phyloP scores from a whole-genome alignment of 495 filamentous ascomycete genomes.

The Penicilliopsis zonata region DNA sequence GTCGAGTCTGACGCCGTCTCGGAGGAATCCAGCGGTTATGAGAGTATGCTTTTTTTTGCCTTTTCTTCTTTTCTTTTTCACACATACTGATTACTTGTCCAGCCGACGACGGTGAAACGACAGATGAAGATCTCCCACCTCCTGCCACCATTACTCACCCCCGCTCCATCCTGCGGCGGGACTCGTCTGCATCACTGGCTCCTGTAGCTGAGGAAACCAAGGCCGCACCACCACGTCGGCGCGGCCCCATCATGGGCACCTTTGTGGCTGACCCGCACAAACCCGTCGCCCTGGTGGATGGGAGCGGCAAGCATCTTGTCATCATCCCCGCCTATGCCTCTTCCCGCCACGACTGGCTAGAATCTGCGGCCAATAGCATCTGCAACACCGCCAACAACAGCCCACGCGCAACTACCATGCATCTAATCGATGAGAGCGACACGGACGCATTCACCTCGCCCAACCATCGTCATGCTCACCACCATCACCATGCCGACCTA shows the following conservation, averaged over 20 bases:
- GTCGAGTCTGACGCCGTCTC: slow-evolving; percentile 42
- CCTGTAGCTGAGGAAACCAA: slow-evolving; percentile 38
- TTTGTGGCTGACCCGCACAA: slow-evolving; percentile 48
- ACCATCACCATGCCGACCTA: too few relatives aligned
- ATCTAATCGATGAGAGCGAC: slow-evolving; percentile 39
- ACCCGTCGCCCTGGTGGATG: slow-evolving; percentile 61
- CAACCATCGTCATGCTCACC: too few relatives aligned
- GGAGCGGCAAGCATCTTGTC: slow-evolving; percentile 57
- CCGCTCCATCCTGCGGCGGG: slow-evolving; percentile 42
- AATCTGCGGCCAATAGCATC: slow-evolving; percentile 35
- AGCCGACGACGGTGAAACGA: slow-evolving; percentile 77
- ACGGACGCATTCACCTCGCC: slow-evolving; percentile 38
- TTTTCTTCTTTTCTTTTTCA: slow-evolving; percentile 4
- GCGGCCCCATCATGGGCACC: slow-evolving; percentile 44
- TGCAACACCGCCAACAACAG: slow-evolving; percentile 42
- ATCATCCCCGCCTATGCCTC: slow-evolving; percentile 46
- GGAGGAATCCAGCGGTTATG: slow-evolving; percentile 61
- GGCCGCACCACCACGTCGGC: slow-evolving; percentile 34
- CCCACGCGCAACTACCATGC: slow-evolving; percentile 33
- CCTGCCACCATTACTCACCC: slow-evolving; percentile 41
- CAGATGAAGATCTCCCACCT: slow-evolving; percentile 65
- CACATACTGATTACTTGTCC: slow-evolving; percentile 41
- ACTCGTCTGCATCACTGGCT: slow-evolving; percentile 35
- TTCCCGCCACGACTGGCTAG: slow-evolving; percentile 36
- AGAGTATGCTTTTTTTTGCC: slow-evolving; percentile 40